Base-by-base conservation (phyloP, 2,329 filamentous ascomycete genomes). In the Thelonectria rubi region DNA sequence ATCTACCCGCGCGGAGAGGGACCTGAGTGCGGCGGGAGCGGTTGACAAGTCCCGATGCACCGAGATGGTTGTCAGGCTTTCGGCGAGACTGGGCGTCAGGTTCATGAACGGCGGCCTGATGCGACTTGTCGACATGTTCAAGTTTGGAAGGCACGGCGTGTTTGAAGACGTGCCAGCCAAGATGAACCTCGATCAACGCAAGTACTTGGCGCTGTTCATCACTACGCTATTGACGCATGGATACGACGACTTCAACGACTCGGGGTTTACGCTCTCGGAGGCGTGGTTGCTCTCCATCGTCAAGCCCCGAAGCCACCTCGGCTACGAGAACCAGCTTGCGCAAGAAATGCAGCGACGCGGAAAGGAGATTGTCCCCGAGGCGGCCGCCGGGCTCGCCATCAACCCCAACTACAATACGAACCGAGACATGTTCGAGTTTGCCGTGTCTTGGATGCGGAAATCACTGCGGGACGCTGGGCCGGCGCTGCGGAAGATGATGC, bases 261-360 rank as follows among this genome's bases (percentile, higher is more conserved):
- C 82, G 3, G 79, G 76, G 2, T 75, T 79, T n/a, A 80, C 78
- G 9, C 69, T 83, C 10, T 73, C 82, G 5, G 81, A 84, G 42
- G 72, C 87, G n/a, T 88, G 86, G 82, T 66, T 84, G 43, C 68
- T 82, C 18, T 79, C 81, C 8, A 75, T 88, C 47, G 78, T 82
- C 43, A 85, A 85, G 66, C 85, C 86, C 5, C 74, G 67, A 3
- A 69, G 74, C 42, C 79, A 76, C 20, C 63, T 86, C 14, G 76
- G 72, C 5, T 84, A 84, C 64, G 84, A 87, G 67, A 79, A 80
- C 60, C 76, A 78, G 20, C 76, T 88, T 5, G 84, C 80, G 5
- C 77, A 81, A 56, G 74, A 80, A 26, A 72, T 87, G 49, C 75
- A 78, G 60, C 73, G 71, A 7, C 78, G 77, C 39, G 75, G 76